Evolutionary conservation across 108 stramenopile species (phyloP).

Genomic region (Aureococcus anophagefferens): DNA sequence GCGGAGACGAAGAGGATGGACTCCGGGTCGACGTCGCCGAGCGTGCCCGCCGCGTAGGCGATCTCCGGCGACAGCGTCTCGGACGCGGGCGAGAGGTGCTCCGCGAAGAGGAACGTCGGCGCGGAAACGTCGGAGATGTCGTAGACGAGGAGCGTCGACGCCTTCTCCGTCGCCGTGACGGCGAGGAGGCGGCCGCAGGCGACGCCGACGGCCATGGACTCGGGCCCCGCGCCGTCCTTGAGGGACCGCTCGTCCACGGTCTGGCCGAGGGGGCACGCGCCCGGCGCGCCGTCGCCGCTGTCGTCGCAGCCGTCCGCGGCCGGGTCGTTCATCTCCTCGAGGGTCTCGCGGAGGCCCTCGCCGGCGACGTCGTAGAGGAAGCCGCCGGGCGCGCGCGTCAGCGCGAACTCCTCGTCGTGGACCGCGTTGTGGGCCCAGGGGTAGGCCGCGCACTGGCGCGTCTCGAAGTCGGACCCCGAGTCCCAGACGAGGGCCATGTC

Average conservation of each 20-base stretch:
- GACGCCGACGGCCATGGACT: conserved; percentile 15
- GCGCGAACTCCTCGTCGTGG: conserved; percentile 42
- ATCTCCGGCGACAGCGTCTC: conserved; percentile 27
- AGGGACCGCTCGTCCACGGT: conserved; percentile 31
- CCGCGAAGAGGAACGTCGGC: conserved; percentile 24
- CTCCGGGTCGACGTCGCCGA: conserved; percentile 44
- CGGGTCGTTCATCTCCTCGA: conserved; percentile 38
- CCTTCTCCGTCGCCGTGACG: conserved; percentile 35
- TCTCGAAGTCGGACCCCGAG: conserved; percentile 24
- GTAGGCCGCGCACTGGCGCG: conserved; percentile 28
- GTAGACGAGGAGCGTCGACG: conserved; percentile 31
- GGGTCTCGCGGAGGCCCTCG: conserved; percentile 26
- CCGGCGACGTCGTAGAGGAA: neutral
- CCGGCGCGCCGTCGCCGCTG: conserved; percentile 30
- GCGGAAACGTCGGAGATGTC: conserved; percentile 24
- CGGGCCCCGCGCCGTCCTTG: conserved; percentile 22
- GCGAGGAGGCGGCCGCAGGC: conserved; percentile 29
- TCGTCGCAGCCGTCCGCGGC: conserved; percentile 30
- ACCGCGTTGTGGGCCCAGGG: conserved; percentile 49
- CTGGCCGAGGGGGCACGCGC: conserved; percentile 29
- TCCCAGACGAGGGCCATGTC: conserved; percentile 27
- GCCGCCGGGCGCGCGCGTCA: neutral
- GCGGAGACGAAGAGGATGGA: conserved; percentile 28
- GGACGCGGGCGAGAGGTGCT: conserved; percentile 39
- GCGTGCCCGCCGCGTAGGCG: conserved; percentile 35